A percentile compares a stretch with the other conserved stretches of the same genome.
Evolutionary conservation across 495 filamentous ascomycete genomes (phyloP).

Genomic region (Tuber borchii): DNA sequence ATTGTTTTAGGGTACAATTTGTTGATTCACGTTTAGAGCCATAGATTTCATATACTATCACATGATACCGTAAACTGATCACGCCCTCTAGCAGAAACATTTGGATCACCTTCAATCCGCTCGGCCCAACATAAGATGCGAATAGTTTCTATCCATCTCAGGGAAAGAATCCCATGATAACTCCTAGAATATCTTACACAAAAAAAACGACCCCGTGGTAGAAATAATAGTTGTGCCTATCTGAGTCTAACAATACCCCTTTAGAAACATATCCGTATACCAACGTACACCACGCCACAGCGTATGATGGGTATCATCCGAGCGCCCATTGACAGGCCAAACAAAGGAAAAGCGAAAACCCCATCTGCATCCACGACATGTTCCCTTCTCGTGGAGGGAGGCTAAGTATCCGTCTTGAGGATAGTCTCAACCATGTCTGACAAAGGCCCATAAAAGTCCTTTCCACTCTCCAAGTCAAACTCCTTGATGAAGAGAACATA

Average conservation of each 20-base stretch:
- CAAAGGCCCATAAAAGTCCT: constrained; percentile 96
- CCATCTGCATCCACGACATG: neutral
- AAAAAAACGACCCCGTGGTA: neutral
- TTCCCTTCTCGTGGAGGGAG: neutral
- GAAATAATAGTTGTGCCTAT: neutral
- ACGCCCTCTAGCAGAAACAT: neutral
- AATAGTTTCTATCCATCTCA: neutral
- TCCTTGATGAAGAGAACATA: constrained; percentile 79
- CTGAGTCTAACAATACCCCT: neutral
- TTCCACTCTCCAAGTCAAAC: constrained; percentile 69
- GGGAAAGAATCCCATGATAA: neutral
- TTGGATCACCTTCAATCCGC: neutral
- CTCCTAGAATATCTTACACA: neutral
- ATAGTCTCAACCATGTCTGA: constrained; percentile 96
- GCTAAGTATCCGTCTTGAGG: constrained; percentile 69
- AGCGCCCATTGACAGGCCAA: neutral
- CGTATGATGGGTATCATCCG: neutral
- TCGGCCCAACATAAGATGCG: neutral
- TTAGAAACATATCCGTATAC: neutral
- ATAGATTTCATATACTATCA: neutral
- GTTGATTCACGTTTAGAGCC: neutral
- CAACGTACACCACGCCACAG: neutral
- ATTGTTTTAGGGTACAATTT: no score
- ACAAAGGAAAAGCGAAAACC: constrained; percentile 8
- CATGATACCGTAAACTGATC: neutral